phyloP scores from a whole-genome alignment of 495 filamentous ascomycete genomes.

The Podospora fimiseda region DNA sequence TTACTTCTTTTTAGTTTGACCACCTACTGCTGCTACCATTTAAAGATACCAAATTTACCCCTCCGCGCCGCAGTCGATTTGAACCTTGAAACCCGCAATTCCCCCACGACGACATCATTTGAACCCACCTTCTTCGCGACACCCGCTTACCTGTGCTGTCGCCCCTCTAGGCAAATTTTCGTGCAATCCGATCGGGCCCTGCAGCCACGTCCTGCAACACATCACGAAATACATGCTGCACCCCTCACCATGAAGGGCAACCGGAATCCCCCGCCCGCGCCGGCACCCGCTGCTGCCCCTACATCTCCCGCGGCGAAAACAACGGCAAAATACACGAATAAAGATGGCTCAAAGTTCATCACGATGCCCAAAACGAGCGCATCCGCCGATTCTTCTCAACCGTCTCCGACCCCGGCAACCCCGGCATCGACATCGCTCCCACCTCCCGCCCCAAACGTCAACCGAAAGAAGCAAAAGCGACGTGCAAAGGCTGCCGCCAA shows the following conservation, averaged over 20 bases:
- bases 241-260: constrained; percentile 46
- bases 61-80: neutral
- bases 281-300: constrained; percentile 27
- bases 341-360: constrained; percentile 63
- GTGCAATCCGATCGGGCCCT: constrained; percentile 1
- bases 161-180: constrained; percentile 5
- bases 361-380: constrained; percentile 54
- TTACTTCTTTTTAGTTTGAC: too few relatives aligned
- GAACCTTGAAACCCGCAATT: neutral
- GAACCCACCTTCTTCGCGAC: neutral
- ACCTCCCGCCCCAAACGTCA: constrained; percentile 49
- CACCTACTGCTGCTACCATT: too few relatives aligned
- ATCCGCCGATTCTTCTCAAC: constrained; percentile 45
- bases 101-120: too few relatives aligned
- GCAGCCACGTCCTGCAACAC: constrained; percentile 3
- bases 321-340: constrained; percentile 56
- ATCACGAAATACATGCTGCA: constrained; percentile 27
- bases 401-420: constrained; percentile 39
- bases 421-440: constrained; percentile 26
- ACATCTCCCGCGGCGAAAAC: constrained; percentile 37
- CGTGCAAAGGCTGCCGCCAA: constrained; percentile 71
- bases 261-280: constrained; percentile 38
- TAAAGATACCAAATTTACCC: too few relatives aligned
- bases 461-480: constrained; percentile 89
- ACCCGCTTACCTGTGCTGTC: constrained; percentile 7